Evolutionary conservation across 1,139 yeast species (phyloP).

Genomic region (Hemisphaericaspora lyxosophila): DNA sequence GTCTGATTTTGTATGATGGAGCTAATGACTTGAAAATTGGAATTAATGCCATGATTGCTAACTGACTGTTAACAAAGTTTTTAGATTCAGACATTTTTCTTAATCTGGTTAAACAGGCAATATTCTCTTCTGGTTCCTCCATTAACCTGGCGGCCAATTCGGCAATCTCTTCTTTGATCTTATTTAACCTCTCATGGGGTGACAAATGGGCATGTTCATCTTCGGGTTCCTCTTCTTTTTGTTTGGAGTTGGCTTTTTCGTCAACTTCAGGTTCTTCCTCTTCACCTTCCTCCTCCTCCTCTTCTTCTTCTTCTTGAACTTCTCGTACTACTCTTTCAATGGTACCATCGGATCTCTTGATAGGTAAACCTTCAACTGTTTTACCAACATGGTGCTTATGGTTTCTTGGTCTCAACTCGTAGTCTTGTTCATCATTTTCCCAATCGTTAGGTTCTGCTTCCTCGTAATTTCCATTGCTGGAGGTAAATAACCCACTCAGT

Average conservation of each 20-base stretch:
- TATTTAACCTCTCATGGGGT: conserved; percentile 57
- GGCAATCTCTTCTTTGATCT: conserved; percentile 82
- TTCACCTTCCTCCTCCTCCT: conserved; percentile 30
- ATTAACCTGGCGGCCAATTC: conserved; percentile 71
- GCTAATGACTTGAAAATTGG: conserved; percentile 83
- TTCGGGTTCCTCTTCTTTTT: conserved; percentile 33
- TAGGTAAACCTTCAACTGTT: conserved; percentile 75
- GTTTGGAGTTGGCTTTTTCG: conserved; percentile 23
- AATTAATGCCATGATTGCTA: conserved; percentile 74
- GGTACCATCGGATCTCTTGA: conserved; percentile 68
- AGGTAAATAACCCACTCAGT: conserved; percentile 40
- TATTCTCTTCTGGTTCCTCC: conserved; percentile 90
- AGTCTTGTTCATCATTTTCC: conserved; percentile 71
- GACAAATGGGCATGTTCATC: conserved; percentile 49
- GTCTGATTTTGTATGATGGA: conserved; percentile 85
- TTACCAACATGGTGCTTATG: conserved; percentile 30
- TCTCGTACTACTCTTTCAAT: conserved; percentile 60
- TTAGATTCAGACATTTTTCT: conserved; percentile 70
- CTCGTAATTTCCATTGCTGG: conserved; percentile 14
- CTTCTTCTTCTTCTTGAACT: conserved; percentile 32
- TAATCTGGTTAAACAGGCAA: conserved; percentile 63
- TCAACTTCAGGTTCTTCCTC: conserved; percentile 21
- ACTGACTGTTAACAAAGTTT: conserved; percentile 67
- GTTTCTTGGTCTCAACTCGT: conserved; percentile 60
- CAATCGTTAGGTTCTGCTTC: conserved; percentile 23